phyloP scores from a whole-genome alignment of 2,329 filamentous ascomycete species.

The Fusarium vanettenii region DNA sequence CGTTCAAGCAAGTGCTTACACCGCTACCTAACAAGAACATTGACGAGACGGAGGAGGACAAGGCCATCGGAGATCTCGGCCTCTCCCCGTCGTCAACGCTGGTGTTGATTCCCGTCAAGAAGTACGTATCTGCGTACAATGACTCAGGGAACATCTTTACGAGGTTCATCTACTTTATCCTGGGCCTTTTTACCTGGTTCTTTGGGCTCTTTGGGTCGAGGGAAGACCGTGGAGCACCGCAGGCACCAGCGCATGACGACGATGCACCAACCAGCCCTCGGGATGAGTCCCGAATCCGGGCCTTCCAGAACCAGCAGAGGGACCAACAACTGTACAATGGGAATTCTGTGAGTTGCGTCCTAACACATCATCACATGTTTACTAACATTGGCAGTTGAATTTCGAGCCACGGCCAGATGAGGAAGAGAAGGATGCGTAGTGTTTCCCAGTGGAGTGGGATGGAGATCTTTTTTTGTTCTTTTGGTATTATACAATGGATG shows the following conservation, averaged over 20 bases:
- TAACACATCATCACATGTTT: background rate
- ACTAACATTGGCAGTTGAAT: conserved; percentile 62
- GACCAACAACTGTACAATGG: conserved; percentile 88
- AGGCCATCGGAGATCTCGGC: conserved; percentile 75
- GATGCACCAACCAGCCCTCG: conserved; percentile 30
- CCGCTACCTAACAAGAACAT: conserved; percentile 82
- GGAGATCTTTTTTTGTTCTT: conserved; percentile 37
- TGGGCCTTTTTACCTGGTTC: conserved; percentile 52
- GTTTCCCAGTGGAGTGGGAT: conserved; percentile 40
- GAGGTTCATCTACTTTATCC: conserved; percentile 45
- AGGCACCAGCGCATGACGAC: background rate
- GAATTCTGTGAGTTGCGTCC: conserved; percentile 75
- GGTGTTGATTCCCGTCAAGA: conserved; percentile 78
- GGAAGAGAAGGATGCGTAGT: conserved; percentile 54
- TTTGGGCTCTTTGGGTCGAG: conserved; percentile 47
- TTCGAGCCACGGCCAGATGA: conserved; percentile 75
- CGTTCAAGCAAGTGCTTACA: conserved; percentile 84
- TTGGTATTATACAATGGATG: conserved; percentile 45
- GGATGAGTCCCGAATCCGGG: conserved; percentile 41
- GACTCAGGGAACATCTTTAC: conserved; percentile 45
- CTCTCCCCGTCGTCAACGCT: conserved; percentile 84
- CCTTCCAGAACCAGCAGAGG: conserved; percentile 60
- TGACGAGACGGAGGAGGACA: conserved; percentile 78
- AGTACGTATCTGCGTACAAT: conserved; percentile 56
- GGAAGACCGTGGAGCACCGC: conserved; percentile 15